These are phyloP conservation scores for Cubamyces lactineus DNA, from an alignment of 768 basidiomycete genomes.

Conservation along the genomic window DNA sequence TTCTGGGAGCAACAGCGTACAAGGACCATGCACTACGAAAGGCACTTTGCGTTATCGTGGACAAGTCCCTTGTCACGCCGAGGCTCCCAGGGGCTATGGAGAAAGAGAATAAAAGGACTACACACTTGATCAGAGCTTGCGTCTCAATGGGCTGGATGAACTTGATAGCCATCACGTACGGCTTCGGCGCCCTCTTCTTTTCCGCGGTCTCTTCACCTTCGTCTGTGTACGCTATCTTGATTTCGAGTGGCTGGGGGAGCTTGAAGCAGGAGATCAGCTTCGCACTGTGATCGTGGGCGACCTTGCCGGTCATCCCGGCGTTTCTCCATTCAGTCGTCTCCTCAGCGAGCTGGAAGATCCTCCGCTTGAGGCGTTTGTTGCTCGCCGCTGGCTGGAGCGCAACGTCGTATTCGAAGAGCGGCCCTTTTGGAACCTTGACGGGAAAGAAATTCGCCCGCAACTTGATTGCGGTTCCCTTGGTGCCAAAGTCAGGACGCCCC, in stretches of 20 bases:
- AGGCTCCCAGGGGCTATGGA: constrained; percentile 4
- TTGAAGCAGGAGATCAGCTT: constrained; percentile 47
- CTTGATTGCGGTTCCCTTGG: constrained; percentile 45
- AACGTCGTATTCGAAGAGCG: constrained; percentile 53
- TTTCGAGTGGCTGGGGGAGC: constrained; percentile 46
- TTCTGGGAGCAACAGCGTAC: constrained; percentile 1
- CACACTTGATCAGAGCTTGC: constrained; percentile 43
- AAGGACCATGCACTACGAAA: constrained; percentile 21
- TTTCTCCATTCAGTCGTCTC: constrained; percentile 43
- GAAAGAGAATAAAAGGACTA: constrained; percentile 1
- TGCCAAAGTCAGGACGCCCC: constrained; percentile 52
- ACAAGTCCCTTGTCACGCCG: constrained; percentile 21
- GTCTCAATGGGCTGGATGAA: constrained; percentile 51
- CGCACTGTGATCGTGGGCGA: constrained; percentile 52
- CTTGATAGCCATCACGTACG: constrained; percentile 48
- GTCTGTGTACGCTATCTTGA: constrained; percentile 47
- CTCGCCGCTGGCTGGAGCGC: constrained; percentile 43
- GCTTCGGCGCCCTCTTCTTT: constrained; percentile 32
- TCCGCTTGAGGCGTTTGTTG: constrained; percentile 44
- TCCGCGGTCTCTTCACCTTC: constrained; percentile 45
- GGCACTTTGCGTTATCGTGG: constrained; percentile 10
- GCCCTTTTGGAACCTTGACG: constrained; percentile 48
- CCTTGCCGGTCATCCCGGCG: constrained; percentile 43
- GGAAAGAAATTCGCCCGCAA: constrained; percentile 60
- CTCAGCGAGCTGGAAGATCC: constrained; percentile 55